phyloP scores from a whole-genome alignment of 768 basidiomycete genomes.

The Lactifluus echinatus region DNA sequence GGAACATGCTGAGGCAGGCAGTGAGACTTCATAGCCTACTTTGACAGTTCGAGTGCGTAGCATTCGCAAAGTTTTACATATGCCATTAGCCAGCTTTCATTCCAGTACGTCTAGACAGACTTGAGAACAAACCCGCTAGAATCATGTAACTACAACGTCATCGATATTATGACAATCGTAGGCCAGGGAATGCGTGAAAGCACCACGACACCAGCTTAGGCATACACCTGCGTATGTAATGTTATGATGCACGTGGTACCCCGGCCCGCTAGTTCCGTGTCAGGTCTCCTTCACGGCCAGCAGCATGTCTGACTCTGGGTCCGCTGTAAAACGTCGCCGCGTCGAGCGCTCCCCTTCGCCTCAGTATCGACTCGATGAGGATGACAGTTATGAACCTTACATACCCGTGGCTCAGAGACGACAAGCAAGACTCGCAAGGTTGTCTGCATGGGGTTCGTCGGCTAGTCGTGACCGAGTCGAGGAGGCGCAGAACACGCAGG shows the following conservation, averaged over 20 bases:
- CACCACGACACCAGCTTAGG: too few species aligned
- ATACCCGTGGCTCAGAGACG: conserved; percentile 81
- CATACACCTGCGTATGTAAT: too few species aligned
- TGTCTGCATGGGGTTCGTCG: conserved; percentile 52
- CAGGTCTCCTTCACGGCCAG: not conserved
- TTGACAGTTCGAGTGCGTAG: not conserved
- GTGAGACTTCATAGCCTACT: not conserved
- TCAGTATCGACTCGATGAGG: conserved; percentile 48
- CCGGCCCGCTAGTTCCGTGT: conserved; percentile 9
- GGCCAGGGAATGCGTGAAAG: too few species aligned
- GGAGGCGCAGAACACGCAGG: conserved; percentile 46
- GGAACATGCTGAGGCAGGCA: not conserved
- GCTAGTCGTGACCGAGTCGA: conserved; percentile 43
- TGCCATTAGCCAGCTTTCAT: too few species aligned
- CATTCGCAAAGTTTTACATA: not conserved
- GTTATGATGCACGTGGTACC: too few species aligned
- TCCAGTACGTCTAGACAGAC: too few species aligned
- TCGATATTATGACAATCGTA: too few species aligned
- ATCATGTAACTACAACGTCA: too few species aligned
- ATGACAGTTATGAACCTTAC: conserved; percentile 71
- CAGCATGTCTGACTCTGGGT: conserved; percentile 26
- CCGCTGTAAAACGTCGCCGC: conserved; percentile 38
- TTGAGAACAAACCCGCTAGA: too few species aligned
- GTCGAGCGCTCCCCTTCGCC: conserved; percentile 52
- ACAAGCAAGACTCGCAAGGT: conserved; percentile 68